Evolutionary conservation across 1,139 yeast species (phyloP), one percentile per base, ranked within the genome.

Genomic region (Lodderomyces jiufengensis): DNA sequence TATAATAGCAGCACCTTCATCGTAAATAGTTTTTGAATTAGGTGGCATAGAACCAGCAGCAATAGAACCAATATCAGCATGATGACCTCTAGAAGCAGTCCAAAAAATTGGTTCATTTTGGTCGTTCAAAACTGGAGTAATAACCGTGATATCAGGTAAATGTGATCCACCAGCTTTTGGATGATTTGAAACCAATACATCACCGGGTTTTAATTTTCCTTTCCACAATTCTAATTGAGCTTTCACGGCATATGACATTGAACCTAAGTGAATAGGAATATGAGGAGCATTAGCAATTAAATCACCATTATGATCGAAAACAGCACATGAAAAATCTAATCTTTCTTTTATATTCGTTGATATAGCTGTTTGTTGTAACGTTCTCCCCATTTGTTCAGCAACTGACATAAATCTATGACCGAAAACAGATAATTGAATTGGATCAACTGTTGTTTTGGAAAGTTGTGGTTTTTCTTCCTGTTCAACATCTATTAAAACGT

Each of bases 351-450:
- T 86, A 50, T 85, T 85, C n/a, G 94, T 84, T 5, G 92, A 82
- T 31, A 85, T 85, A 4, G 92, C 75, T 0, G 94, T 84, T 57
- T 82, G 84, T 48, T 83, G 84, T 45, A 84, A 63, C 8, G 90
- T 84, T 46, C 79, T 72, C 10, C 95, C 95, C 95, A 85, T 85
- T 52, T 84, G 94, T 50, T 84, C 95, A 4, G 95, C 95, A 54
- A 85, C 81, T 36, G 86, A 84, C 94, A 85, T 84, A 52, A 85
- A 85, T 46, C 94, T 65, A 54, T 85, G 90, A 15, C 90, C 84
- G 58, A 84, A 85, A 1, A 85, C 86, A 1, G 92, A 81, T 31
- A 85, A 59, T 49, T 80, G 76, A 36, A 84, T 74, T 0, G 94
- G 92, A 48, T 84, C 87, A 18, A 80, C 70, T 2, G 49, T 51